Conservation (phyloP, 2,329 filamentous ascomycete genomes). For the Hypoxylon sp. region DNA sequence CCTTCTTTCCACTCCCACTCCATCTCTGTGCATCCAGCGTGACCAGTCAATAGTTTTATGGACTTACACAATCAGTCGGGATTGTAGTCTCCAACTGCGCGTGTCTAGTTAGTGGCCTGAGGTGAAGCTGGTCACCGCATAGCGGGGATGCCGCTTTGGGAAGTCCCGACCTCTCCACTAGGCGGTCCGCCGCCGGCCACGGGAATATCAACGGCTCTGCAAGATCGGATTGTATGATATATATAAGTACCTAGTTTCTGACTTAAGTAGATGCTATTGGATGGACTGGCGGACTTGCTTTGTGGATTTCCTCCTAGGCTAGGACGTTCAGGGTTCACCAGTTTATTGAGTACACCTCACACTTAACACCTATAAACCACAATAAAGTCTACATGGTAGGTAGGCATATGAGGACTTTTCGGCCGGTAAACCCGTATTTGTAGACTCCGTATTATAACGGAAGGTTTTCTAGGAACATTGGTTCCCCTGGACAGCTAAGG, state of each 20-base stretch:
- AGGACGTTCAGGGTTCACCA: too few relatives aligned
- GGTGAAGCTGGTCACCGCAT: constrained; percentile 10
- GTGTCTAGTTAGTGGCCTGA: not conserved
- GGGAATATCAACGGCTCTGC: constrained; percentile 7
- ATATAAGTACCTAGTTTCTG: too few relatives aligned
- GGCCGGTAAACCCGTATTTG: not conserved
- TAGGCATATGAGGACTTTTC: not conserved
- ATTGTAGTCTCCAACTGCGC: constrained; percentile 6
- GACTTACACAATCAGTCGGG: not conserved
- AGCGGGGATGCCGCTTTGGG: constrained; percentile 34
- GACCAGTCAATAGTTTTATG: constrained; percentile 3
- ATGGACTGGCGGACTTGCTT: not conserved
- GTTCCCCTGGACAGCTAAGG: not conserved
- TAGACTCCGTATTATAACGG: not conserved
- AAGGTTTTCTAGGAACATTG: not conserved
- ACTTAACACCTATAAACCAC: not conserved
- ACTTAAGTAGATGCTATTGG: not conserved
- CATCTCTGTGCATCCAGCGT: not conserved
- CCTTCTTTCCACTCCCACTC: not conserved
- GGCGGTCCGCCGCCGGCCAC: not conserved
- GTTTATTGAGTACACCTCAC: too few relatives aligned
- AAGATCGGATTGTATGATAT: not conserved
- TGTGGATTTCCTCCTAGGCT: too few relatives aligned
- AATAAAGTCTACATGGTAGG: too few relatives aligned
- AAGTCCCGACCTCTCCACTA: constrained; percentile 21